Evolutionary conservation across 148 eudicot genomes (phyloP).

Genomic region (Pouteria glomerata): DNA sequence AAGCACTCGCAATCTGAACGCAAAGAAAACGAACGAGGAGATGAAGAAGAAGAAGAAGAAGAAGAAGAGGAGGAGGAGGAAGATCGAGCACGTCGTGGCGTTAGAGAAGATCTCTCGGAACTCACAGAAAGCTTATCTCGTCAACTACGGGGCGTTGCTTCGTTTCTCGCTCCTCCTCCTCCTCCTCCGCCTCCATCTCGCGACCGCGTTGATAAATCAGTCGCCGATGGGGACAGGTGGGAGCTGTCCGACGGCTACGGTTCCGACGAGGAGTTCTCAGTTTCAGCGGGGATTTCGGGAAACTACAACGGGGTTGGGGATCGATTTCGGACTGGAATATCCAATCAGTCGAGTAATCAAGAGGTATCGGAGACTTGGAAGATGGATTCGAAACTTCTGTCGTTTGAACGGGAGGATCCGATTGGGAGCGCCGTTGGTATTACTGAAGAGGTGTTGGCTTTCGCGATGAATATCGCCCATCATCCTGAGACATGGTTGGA

Average conservation of each 20-base stretch:
- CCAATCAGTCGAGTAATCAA: constrained; percentile 12
- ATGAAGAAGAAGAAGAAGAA: no score
- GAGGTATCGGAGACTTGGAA: constrained; percentile 9
- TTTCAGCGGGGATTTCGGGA: constrained; percentile 4
- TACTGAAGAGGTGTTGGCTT: constrained; percentile 82
- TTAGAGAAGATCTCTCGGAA: constrained; percentile 68
- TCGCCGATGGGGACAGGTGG: constrained; percentile 10
- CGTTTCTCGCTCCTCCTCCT: constrained; percentile 78
- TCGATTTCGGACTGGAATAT: not conserved
- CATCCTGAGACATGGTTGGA: constrained; percentile 98
- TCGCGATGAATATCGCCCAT: constrained; percentile 77
- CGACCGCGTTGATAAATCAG: constrained; percentile 1
- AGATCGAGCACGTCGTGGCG: constrained; percentile 35
- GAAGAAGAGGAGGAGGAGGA: constrained; percentile 7
- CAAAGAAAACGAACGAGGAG: no score
- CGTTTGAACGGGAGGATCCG: constrained; percentile 25
- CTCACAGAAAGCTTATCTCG: constrained; percentile 62
- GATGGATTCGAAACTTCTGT: constrained; percentile 1
- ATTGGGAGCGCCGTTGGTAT: constrained; percentile 46
- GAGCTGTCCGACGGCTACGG: constrained; percentile 19
- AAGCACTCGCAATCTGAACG: no score
- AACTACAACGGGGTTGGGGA: constrained; percentile 3
- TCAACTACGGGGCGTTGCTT: constrained; percentile 80
- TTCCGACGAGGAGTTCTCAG: constrained; percentile 17
- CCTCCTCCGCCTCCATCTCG: constrained; percentile 26